Conservation (phyloP, 2,329 filamentous ascomycete genomes). For the Dactylellina sp. region DNA sequence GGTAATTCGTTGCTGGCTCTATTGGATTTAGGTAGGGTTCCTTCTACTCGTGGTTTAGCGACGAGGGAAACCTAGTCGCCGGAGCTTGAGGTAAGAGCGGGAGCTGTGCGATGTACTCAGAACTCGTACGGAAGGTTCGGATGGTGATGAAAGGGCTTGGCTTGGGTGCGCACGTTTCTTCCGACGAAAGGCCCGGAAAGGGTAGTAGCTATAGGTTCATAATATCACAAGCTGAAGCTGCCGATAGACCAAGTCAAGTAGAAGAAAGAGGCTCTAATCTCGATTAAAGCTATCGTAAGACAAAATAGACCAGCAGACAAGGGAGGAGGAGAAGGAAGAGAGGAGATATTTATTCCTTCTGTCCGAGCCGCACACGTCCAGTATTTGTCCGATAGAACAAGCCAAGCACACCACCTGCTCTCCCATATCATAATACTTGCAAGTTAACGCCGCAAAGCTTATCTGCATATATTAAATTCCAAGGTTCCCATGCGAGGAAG, state of each 20-base stretch:
- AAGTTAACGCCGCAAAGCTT: constrained; percentile 9
- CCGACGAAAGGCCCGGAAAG: neutral
- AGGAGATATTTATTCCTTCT: constrained; percentile 21
- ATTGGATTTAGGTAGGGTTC: neutral
- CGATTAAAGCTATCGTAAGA: neutral
- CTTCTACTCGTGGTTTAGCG: constrained; percentile 23
- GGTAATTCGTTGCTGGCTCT: neutral
- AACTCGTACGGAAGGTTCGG: too few relatives aligned
- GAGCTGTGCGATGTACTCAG: too few relatives aligned
- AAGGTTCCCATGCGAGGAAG: neutral
- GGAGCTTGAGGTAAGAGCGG: constrained; percentile 13
- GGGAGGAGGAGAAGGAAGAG: neutral
- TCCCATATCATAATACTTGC: neutral
- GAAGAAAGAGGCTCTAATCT: neutral
- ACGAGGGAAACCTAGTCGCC: neutral
- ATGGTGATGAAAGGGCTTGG: too few relatives aligned
- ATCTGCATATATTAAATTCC: constrained; percentile 15
- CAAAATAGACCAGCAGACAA: neutral
- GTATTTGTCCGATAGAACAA: too few relatives aligned
- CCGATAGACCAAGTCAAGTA: neutral
- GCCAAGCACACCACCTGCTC: neutral
- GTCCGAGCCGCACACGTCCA: too few relatives aligned
- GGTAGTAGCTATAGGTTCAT: constrained; percentile 1
- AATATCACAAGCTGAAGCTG: neutral
- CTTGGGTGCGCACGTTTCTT: neutral